These are phyloP conservation scores for Corylus heterophylla DNA, from an alignment of 306 rosid genomes.

Conservation along the genomic window DNA sequence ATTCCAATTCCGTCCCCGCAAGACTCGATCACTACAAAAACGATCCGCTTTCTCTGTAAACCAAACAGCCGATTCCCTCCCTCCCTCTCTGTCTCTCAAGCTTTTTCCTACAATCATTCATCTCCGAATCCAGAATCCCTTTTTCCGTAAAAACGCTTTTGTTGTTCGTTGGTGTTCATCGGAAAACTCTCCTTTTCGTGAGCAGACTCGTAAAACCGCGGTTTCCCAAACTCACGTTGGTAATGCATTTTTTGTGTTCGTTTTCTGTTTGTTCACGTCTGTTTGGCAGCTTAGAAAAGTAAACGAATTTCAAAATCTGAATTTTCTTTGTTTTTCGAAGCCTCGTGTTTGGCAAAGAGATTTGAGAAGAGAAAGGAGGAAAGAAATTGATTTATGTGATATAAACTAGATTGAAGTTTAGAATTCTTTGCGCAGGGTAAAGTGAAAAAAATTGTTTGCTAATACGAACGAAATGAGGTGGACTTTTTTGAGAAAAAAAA, in stretches of 20 bases:
- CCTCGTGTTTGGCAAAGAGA: no score
- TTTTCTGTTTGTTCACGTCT: slow-evolving; percentile 3
- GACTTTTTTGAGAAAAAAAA: no score
- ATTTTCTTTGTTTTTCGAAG: background rate
- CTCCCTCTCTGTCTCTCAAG: background rate
- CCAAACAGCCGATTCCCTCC: background rate
- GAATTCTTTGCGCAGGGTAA: no score
- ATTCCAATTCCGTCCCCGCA: slow-evolving; percentile 8
- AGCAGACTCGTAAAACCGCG: background rate
- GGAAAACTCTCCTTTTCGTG: slow-evolving; percentile 6
- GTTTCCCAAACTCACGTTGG: slow-evolving; percentile 11
- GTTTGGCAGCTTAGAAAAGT: slow-evolving; percentile 22
- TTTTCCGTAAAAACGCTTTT: background rate
- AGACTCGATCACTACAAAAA: background rate
- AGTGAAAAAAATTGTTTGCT: no score
- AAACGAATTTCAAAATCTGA: background rate
- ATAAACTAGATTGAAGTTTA: no score
- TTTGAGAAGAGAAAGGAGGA: no score
- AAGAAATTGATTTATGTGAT: no score
- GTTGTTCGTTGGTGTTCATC: slow-evolving; percentile 45
- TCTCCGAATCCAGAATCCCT: background rate
- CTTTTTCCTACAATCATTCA: background rate
- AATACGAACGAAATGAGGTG: no score
- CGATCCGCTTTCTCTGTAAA: slow-evolving; percentile 17
- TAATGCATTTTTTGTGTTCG: background rate